Conservation (phyloP, 345 rosid species). For the Melaleuca quinquenervia region DNA sequence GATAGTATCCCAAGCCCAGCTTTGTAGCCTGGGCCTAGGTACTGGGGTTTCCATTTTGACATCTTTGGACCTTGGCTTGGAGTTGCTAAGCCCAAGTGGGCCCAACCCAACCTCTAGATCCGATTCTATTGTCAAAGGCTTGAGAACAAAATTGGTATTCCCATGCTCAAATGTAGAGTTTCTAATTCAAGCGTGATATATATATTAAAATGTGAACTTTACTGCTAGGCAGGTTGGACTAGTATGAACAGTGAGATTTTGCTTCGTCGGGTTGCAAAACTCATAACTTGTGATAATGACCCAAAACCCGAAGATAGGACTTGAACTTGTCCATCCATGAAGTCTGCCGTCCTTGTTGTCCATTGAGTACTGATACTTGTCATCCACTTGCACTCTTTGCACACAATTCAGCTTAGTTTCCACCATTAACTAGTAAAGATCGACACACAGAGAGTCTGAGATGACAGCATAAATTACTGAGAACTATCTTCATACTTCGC, state of each 20-base stretch:
- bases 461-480: neutral
- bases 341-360: slow-evolving; percentile 26
- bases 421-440: neutral
- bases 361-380: slow-evolving; percentile 30
- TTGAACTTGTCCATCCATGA: slow-evolving; percentile 31
- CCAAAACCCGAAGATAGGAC: slow-evolving; percentile 31
- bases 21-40: no score
- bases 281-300: slow-evolving; percentile 23
- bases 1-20: no score
- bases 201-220: neutral
- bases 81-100: no score
- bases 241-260: slow-evolving; percentile 25
- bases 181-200: no score
- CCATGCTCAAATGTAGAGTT: no score
- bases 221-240: slow-evolving; percentile 29
- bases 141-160: no score
- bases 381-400: slow-evolving; percentile 25
- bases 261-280: slow-evolving; percentile 28
- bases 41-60: no score
- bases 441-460: neutral
- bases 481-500: slow-evolving; percentile 12
- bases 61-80: no score
- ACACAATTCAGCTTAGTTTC: neutral
- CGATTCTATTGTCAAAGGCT: no score
- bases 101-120: no score